Evolutionary conservation across 1,284 basidiomycete species (phyloP), one percentile per base, ranked within the genome.

Genomic region (Inonotus hispidus): DNA sequence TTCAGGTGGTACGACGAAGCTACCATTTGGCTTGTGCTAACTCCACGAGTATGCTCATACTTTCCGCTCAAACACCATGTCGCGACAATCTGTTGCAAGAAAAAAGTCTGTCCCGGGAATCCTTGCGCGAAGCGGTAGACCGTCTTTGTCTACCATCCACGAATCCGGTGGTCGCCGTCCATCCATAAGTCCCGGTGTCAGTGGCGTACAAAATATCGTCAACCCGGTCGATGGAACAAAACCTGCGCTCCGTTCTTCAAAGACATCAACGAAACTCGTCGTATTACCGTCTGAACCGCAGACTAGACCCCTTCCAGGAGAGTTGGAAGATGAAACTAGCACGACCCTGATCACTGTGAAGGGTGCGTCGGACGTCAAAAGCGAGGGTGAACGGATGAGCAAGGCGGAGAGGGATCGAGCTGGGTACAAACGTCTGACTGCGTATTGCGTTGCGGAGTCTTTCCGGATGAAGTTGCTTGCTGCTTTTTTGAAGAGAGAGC

Each of bases 251-350:
- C 82, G 95, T 52, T 90, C 92, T 0, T 94, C 92, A 14, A 98
- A 98, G 76, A 94, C 90, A 0, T 90, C 88, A 0, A 93, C 95
- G 68, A 93, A 93, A 70, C 92, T 96, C 66, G 93, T 98, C 5
- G 80, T 95, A 21, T 82, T 98, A 11, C 95, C 95, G 0, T 93
- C 92, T 53, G 94, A 88, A 53, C 92, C 93, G 2, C 95, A 98
- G 73, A 92, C 94, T 1, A 89, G 87, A 61, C 90, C 93, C 0
- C 74, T 94, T 4, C 81, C 80, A 7, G 72, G 71, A 4, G 77
- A 80, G 3, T 71, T 75, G 0, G 76, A 75, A 0, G 83, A 84
- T 37, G 82, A 83, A 56, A 71, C 80, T 45, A 87, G 71, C 84
- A 81, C 0, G 83, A 87, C 63, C 81, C 77, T 0, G 85, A 85